phyloP scores from a whole-genome alignment of 108 stramenopile genomes.

The Discostella pseudostelligera region DNA sequence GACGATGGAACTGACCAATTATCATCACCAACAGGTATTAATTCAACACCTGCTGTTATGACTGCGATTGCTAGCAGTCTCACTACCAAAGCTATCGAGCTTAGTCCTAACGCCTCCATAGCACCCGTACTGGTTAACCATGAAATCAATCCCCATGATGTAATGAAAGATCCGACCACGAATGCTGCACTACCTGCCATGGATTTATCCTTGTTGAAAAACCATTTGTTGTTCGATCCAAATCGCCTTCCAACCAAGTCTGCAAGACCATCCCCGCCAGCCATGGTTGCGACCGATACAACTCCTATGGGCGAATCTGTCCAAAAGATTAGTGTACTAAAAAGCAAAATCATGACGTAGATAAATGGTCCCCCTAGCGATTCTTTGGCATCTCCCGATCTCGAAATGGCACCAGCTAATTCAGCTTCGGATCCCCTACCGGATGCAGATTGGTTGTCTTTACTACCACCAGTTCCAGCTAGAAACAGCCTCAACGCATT shows the following conservation, averaged over 20 bases:
- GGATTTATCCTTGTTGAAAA: conserved; percentile 60
- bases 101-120: conserved; percentile 39
- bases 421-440: conserved; percentile 39
- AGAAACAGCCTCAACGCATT: conserved; percentile 57
- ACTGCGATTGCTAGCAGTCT: conserved; percentile 49
- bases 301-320: conserved; percentile 52
- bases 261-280: conserved; percentile 81
- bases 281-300: conserved; percentile 70
- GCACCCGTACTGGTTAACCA: conserved; percentile 53
- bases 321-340: conserved; percentile 68
- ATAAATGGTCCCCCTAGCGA: conserved; percentile 82
- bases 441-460: neutral
- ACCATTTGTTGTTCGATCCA: conserved; percentile 67
- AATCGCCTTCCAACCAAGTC: conserved; percentile 74
- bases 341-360: conserved; percentile 59
- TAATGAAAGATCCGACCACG: conserved; percentile 38
- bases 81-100: conserved; percentile 25
- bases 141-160: conserved; percentile 46
- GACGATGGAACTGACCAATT: conserved; percentile 76
- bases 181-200: conserved; percentile 76
- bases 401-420: conserved; percentile 65
- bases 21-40: conserved; percentile 75
- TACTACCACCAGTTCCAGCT: conserved; percentile 44
- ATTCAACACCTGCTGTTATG: conserved; percentile 60
- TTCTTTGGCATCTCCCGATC: conserved; percentile 68